A percentile compares a stretch with the other conserved stretches of the same genome.
These are phyloP conservation scores for Lagerstroemia speciosa DNA, from an alignment of 345 rosid species.

Conservation along the genomic window DNA sequence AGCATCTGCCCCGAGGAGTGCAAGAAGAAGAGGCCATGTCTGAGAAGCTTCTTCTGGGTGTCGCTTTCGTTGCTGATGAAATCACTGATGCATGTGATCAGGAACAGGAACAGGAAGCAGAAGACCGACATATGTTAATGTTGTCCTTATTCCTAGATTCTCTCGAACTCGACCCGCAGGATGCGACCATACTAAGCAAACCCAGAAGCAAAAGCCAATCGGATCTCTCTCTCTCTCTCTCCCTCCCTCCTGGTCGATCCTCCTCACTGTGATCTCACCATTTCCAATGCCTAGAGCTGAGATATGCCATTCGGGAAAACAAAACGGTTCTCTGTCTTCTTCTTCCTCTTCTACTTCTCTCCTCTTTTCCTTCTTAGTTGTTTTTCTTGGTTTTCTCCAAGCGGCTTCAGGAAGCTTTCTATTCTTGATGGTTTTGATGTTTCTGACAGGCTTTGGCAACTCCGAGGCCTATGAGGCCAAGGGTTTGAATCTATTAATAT, in stretches of 20 bases:
- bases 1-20: constrained; percentile 13
- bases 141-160: neutral
- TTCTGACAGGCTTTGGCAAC: constrained; percentile 13
- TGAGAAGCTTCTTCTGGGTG: neutral
- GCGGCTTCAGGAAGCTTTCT: constrained; percentile 1
- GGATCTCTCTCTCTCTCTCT: neutral
- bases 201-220: constrained; percentile 2
- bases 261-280: constrained; percentile 24
- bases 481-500: constrained; percentile 17
- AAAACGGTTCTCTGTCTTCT: neutral
- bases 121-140: neutral
- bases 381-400: neutral
- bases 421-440: constrained; percentile 20
- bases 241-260: constrained; percentile 15
- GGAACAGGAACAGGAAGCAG: neutral
- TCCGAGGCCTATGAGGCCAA: constrained; percentile 19
- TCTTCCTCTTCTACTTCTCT: neutral
- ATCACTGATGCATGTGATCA: neutral
- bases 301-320: neutral
- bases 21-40: constrained; percentile 17
- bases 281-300: constrained; percentile 26
- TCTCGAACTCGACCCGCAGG: constrained; percentile 31
- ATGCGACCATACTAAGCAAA: constrained; percentile 27
- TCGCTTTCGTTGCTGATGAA: neutral
- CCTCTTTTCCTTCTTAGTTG: no score